phyloP scores from a whole-genome alignment of 2,329 filamentous ascomycete genomes.

The Mycosphaerella sp. region DNA sequence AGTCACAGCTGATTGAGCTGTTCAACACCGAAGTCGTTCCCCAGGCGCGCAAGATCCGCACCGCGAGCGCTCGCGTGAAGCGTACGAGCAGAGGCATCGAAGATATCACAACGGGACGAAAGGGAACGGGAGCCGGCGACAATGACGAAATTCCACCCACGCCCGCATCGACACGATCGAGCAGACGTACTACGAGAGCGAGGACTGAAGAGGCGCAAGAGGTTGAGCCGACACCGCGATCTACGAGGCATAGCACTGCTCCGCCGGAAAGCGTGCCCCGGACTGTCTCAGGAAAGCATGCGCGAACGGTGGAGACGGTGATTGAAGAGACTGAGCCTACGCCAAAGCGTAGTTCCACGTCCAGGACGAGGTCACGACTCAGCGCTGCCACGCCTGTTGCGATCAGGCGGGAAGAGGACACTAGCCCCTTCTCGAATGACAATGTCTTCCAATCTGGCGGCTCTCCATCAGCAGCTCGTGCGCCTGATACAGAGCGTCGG shows the following conservation, averaged over 20 bases:
- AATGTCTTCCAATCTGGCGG: conserved; percentile 71
- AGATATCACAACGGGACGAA: conserved; percentile 53
- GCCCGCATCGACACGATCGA: conserved; percentile 26
- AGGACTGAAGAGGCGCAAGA: conserved; percentile 37
- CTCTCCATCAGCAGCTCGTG: conserved; percentile 33
- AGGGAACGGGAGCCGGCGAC: conserved; percentile 52
- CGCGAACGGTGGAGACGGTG: conserved; percentile 30
- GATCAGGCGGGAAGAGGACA: conserved; percentile 33
- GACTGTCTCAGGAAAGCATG: conserved; percentile 39
- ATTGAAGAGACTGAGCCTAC: conserved; percentile 31
- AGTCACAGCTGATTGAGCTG: conserved; percentile 75
- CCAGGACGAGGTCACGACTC: conserved; percentile 13
- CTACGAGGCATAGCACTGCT: conserved; percentile 30
- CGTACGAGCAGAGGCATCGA: conserved; percentile 81
- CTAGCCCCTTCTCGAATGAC: conserved; percentile 73
- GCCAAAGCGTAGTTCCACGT: conserved; percentile 20
- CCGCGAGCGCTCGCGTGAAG: conserved; percentile 69
- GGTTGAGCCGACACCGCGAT: conserved; percentile 27
- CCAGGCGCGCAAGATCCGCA: conserved; percentile 68
- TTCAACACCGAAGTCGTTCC: conserved; percentile 74
- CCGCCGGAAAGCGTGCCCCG: conserved; percentile 31
- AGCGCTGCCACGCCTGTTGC: conserved; percentile 24
- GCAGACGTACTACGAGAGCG: conserved; percentile 28
- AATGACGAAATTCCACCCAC: conserved; percentile 41
- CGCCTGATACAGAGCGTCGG: conserved; percentile 52